These are phyloP conservation scores for Aureobasidium pullulans DNA, from an alignment of 2,329 filamentous ascomycete genomes.

Conservation along the genomic window DNA sequence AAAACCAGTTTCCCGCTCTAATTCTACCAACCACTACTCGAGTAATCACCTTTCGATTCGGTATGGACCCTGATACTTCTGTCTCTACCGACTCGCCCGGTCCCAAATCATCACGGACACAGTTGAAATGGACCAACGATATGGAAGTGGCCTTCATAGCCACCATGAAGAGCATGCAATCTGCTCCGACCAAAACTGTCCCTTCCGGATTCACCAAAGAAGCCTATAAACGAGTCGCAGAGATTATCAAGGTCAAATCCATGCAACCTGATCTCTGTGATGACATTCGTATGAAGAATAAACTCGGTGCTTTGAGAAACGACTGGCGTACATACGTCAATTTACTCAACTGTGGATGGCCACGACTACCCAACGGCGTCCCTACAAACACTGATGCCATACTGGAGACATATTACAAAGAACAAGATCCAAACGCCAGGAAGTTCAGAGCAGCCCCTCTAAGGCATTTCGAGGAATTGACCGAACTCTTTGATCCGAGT, in stretches of 20 bases:
- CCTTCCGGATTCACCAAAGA: slow-evolving; percentile 4
- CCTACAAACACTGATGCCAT: neutral
- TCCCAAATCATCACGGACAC: neutral
- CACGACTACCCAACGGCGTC: neutral
- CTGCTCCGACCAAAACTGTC: neutral
- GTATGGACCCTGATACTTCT: neutral
- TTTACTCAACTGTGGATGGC: neutral
- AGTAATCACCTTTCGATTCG: neutral
- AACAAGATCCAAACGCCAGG: neutral
- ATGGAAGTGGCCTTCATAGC: slow-evolving; percentile 1
- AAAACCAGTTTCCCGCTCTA: neutral
- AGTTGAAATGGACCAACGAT: slow-evolving; percentile 7
- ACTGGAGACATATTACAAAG: neutral
- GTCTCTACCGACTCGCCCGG: neutral
- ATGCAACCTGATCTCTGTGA: neutral
- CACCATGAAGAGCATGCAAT: neutral
- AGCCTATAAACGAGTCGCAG: slow-evolving; percentile 3
- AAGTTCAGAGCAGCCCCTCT: neutral
- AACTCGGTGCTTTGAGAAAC: neutral
- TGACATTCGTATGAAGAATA: slow-evolving; percentile 2
- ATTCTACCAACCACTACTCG: neutral
- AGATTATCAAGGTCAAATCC: neutral
- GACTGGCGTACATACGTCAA: neutral
- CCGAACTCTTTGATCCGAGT: neutral
- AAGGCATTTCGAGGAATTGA: neutral